These are phyloP conservation scores for Noccaea caerulescens DNA, from an alignment of 345 rosid genomes.

Conservation along the genomic window DNA sequence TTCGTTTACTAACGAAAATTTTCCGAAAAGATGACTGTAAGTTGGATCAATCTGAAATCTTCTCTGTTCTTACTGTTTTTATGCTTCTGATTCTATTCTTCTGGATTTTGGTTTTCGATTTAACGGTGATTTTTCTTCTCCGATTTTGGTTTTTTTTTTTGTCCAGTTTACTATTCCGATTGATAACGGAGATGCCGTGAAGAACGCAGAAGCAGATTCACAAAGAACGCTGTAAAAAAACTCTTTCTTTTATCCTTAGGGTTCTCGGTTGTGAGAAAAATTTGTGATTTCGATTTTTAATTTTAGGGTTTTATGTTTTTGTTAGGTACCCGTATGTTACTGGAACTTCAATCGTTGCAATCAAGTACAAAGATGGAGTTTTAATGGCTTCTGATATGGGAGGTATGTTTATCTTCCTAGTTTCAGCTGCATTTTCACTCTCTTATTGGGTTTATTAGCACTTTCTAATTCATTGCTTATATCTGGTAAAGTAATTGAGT, in stretches of 20 bases:
- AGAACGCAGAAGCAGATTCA: conserved; percentile 47
- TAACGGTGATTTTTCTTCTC: not conserved
- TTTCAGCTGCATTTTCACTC: conserved; percentile 3
- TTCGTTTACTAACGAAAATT: not conserved
- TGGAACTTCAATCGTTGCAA: conserved; percentile 90
- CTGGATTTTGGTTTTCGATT: not conserved
- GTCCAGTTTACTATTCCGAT: conserved; percentile 42
- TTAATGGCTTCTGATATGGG: conserved; percentile 98
- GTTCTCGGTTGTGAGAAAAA: not conserved
- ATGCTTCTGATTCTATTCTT: conserved; percentile 3
- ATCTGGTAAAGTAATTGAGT: not conserved
- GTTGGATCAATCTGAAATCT: conserved; percentile 9
- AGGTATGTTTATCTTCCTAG: conserved; percentile 47
- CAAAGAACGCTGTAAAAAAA: conserved; percentile 57
- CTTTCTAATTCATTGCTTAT: not conserved
- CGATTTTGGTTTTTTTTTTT: not conserved
- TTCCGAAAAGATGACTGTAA: conserved; percentile 44
- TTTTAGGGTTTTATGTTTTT: conserved; percentile 25
- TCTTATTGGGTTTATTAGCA: not conserved
- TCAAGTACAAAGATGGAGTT: conserved; percentile 94
- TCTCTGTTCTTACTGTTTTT: not conserved
- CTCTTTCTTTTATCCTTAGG: conserved; percentile 4
- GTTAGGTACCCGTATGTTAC: conserved; percentile 89
- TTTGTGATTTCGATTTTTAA: not conserved
- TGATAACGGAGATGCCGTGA: conserved; percentile 43